Evolutionary conservation across 176 grass and related monocot genomes (phyloP).

Genomic region (Aegilops umbellulata): DNA sequence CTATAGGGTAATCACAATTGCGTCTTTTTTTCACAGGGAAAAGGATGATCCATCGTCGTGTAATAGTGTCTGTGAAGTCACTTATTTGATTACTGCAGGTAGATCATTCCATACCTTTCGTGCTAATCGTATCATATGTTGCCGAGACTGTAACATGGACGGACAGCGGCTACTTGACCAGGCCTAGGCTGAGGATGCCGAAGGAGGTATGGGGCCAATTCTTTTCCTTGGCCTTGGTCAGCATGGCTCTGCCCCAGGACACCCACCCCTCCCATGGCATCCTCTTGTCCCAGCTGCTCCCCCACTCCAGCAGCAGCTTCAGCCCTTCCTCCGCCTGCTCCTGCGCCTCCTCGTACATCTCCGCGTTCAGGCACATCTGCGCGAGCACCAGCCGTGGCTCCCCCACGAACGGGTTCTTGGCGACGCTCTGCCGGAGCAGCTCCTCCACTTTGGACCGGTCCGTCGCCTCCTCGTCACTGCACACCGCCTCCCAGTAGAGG

Average conservation of each 20-base stretch:
- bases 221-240: slow-evolving; percentile 56
- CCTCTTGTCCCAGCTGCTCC: slow-evolving; percentile 80
- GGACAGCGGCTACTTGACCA: slow-evolving; percentile 27
- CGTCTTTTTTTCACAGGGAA: not conserved
- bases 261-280: slow-evolving; percentile 86
- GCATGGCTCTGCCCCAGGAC: slow-evolving; percentile 73
- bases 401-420: slow-evolving; percentile 65
- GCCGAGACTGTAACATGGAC: not conserved
- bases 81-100: not conserved
- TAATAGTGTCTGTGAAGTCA: too few species aligned
- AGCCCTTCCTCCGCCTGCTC: slow-evolving; percentile 53
- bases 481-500: slow-evolving; percentile 69
- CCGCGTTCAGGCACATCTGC: slow-evolving; percentile 50
- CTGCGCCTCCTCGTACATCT: slow-evolving; percentile 59
- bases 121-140: not conserved
- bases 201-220: slow-evolving; percentile 60
- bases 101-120: not conserved
- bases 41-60: not conserved
- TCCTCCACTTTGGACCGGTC: slow-evolving; percentile 32
- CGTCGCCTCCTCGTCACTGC: not conserved
- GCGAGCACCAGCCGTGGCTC: slow-evolving; percentile 54
- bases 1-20: not conserved
- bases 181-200: slow-evolving; percentile 63
- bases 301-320: slow-evolving; percentile 69
- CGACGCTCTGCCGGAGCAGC: slow-evolving; percentile 31